phyloP scores from a whole-genome alignment of 2,329 filamentous ascomycete genomes.

The Penicillium aurantiogriseum region DNA sequence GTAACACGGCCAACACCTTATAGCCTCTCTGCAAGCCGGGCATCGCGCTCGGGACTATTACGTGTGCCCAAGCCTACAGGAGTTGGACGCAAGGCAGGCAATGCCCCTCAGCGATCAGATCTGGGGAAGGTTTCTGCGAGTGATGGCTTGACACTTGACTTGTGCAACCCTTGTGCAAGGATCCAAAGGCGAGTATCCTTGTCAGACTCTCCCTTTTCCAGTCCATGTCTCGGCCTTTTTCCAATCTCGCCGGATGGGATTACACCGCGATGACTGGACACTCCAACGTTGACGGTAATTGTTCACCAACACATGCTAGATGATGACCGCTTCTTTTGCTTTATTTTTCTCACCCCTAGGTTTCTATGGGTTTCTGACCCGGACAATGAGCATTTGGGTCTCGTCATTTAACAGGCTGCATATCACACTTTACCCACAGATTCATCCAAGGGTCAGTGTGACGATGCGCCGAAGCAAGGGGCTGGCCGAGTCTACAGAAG shows the following conservation, averaged over 20 bases:
- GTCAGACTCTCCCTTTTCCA: conserved; percentile 9
- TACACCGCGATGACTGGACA: conserved; percentile 3
- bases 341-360: not conserved
- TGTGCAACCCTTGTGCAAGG: conserved; percentile 23
- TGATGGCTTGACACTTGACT: conserved; percentile 16
- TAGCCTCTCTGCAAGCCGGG: not conserved
- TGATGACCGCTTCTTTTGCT: not conserved
- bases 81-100: conserved; percentile 12
- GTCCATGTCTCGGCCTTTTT: conserved; percentile 21
- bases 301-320: not conserved
- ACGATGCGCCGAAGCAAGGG: conserved; percentile 22
- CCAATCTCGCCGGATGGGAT: conserved; percentile 13
- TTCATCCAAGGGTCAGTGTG: conserved; percentile 21
- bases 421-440: not conserved
- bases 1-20: not conserved
- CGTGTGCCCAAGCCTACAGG: not conserved
- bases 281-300: not conserved
- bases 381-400: not conserved
- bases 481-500: conserved; percentile 16
- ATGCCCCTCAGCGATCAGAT: conserved; percentile 9
- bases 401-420: not conserved
- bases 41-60: not conserved
- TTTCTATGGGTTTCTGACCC: not conserved
- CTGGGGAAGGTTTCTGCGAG: conserved; percentile 23
- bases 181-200: conserved; percentile 13